Conservation (phyloP, 139 green algal genomes). For the Micromonas pusilla region DNA sequence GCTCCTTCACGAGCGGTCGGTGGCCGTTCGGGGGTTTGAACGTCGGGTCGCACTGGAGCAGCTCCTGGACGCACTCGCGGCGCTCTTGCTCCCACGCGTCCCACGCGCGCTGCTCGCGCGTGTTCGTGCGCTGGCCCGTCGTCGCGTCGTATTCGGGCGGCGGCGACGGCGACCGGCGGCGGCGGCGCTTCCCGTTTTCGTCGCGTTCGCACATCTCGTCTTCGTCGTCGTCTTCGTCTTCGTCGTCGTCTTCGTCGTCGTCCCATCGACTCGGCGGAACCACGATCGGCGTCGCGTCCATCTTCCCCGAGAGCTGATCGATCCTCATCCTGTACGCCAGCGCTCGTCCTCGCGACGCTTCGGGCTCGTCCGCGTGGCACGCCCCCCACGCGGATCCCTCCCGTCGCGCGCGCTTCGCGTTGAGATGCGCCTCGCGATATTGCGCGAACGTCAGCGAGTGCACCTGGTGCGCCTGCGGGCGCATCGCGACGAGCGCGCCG, state of each 20-base stretch:
- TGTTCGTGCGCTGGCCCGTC: slow-evolving; percentile 77
- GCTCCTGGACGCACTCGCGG: slow-evolving; percentile 73
- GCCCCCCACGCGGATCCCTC: background rate
- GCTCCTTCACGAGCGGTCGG: slow-evolving; percentile 65
- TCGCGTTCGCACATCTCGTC: too few relatives aligned
- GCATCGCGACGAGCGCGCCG: background rate
- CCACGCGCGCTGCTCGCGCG: slow-evolving; percentile 68
- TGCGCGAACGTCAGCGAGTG: background rate
- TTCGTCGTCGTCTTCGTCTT: too few relatives aligned
- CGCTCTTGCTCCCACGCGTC: slow-evolving; percentile 67
- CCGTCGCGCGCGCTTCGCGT: background rate
- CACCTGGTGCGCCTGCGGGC: background rate
- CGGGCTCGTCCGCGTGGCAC: background rate
- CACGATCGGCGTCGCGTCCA: too few relatives aligned
- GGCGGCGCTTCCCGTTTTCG: too few relatives aligned
- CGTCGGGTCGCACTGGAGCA: slow-evolving; percentile 65
- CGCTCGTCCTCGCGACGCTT: background rate
- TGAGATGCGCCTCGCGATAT: background rate
- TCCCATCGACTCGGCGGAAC: too few relatives aligned
- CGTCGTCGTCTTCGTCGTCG: too few relatives aligned
- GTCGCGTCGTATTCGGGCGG: slow-evolving; percentile 82
- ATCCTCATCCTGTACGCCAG: background rate
- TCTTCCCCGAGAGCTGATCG: background rate
- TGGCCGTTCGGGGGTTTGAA: slow-evolving; percentile 84
- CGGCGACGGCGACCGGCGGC: slow-evolving; percentile 65